Evolutionary conservation across 768 basidiomycete genomes (phyloP).

Genomic region (Artomyces pyxidatus): DNA sequence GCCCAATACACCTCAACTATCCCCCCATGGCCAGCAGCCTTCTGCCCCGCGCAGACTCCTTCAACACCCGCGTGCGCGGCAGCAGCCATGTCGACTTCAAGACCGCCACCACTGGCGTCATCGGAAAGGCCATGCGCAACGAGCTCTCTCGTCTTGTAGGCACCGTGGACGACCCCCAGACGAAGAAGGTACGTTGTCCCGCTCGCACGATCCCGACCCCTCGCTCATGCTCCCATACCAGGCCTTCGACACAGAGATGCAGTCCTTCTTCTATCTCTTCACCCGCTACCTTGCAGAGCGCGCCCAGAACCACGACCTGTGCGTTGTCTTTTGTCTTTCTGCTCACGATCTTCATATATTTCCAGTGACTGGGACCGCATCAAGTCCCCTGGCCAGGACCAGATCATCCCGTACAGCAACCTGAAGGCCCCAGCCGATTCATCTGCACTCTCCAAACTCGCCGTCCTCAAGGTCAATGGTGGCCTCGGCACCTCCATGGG

Average conservation of each 20-base stretch:
- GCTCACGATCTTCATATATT: constrained; percentile 10
- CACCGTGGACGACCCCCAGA: constrained; percentile 69
- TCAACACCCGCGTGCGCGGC: constrained; percentile 68
- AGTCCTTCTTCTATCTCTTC: constrained; percentile 93
- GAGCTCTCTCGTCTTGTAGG: constrained; percentile 92
- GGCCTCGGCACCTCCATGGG: constrained; percentile 64
- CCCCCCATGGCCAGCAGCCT: constrained; percentile 41
- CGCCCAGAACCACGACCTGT: constrained; percentile 84
- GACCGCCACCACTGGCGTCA: constrained; percentile 71
- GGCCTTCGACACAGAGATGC: constrained; percentile 95
- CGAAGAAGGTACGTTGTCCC: constrained; percentile 60
- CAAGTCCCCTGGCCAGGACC: constrained; percentile 54
- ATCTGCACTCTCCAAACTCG: constrained; percentile 55
- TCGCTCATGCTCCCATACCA: constrained; percentile 21
- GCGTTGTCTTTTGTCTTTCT: constrained; percentile 7
- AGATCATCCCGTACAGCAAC: constrained; percentile 52
- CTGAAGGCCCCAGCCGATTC: constrained; percentile 39
- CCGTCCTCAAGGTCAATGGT: constrained; percentile 74
- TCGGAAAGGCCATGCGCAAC: constrained; percentile 93
- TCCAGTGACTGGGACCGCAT: constrained; percentile 32
- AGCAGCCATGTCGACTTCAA: constrained; percentile 90
- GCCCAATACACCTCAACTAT: constrained; percentile 10
- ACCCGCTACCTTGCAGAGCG: constrained; percentile 89
- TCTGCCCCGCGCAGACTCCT: constrained; percentile 57
- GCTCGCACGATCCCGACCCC: constrained; percentile 1